Base-by-base conservation (phyloP, 2,329 filamentous ascomycete genomes). In the Xylaria arbuscula region DNA sequence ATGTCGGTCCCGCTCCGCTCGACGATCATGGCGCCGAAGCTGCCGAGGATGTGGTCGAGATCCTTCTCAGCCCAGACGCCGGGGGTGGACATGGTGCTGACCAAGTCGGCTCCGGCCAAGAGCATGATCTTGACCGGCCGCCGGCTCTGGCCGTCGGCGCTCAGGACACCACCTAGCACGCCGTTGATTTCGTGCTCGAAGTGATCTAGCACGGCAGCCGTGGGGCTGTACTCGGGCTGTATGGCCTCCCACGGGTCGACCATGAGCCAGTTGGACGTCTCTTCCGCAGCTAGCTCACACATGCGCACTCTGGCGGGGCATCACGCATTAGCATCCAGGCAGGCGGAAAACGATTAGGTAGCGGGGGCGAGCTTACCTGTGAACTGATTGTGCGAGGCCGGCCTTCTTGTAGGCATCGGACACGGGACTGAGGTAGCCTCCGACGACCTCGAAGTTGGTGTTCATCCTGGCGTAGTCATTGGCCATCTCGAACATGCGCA, bases 231-330 rank as follows among this genome's bases (percentile, higher is more conserved):
- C 72, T 92, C 87, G 76, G 90, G 88, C 81, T 97, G 90, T 75
- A 92, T 84, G n/a, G 93, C 92, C 84, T 97, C 94, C 91, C 92
- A 97, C 0, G 92, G 89, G 78, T 97, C 93, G 54, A 96, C 92
- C 89, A 93, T 93, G 68, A 97, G 84, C 90, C 92, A 94, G 74
- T 89, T 89, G 59, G 90, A 90, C 60, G 92, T 90, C 73, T 92
- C 86, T 73, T 90, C 87, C 28, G 93, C 90, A 8, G 93, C 94
- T 45, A 97, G 84, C 75, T 92, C 88, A 80, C 93, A 97, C 94
- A 98, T 98, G 71, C 91, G 89, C 72, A 96, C 87, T 73, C 88
- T 89, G 17, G 24, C 55, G 50, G 56, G 53, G 19, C 13, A 40
- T 4, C 34, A 59, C 19, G 34, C 57, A 61, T 76, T 72, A 75